These are phyloP conservation scores for Aspergillus awamori DNA, from an alignment of 2,329 filamentous ascomycete genomes.

Conservation along the genomic window DNA sequence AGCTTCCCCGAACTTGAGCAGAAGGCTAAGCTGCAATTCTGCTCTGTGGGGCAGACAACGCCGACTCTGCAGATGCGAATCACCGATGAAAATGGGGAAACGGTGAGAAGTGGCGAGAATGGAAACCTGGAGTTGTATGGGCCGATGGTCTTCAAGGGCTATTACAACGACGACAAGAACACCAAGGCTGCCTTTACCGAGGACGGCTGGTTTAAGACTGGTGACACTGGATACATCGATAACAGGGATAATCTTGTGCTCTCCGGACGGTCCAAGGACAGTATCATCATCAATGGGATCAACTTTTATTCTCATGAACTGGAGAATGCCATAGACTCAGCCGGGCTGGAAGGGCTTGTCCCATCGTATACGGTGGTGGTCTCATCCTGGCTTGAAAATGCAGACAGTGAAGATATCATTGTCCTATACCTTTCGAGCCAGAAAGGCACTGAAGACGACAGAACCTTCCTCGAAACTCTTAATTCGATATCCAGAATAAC, in stretches of 20 bases:
- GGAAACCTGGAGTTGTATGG: slow-evolving; percentile 5
- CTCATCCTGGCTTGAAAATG: background rate
- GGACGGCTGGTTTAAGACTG: slow-evolving; percentile 5
- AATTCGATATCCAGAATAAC: slow-evolving; percentile 2
- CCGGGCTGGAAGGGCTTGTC: background rate
- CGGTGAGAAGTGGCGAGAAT: background rate
- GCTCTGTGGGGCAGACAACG: background rate
- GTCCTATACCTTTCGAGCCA: background rate
- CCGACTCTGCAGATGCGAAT: background rate
- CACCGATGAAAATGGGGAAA: background rate
- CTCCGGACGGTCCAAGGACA: slow-evolving; percentile 3
- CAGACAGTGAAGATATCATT: slow-evolving; percentile 3
- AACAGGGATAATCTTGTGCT: slow-evolving; percentile 4
- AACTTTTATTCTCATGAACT: slow-evolving; percentile 7
- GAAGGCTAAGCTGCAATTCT: slow-evolving; percentile 3
- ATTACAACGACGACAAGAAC: slow-evolving; percentile 1
- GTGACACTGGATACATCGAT: slow-evolving; percentile 4
- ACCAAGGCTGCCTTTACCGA: slow-evolving; percentile 1
- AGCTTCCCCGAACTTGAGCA: slow-evolving; percentile 48
- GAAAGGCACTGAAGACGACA: background rate
- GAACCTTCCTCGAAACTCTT: background rate
- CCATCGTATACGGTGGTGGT: background rate
- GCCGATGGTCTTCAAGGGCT: slow-evolving; percentile 5
- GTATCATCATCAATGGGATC: slow-evolving; percentile 5
- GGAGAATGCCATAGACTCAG: slow-evolving; percentile 2